A percentile compares a stretch with the other conserved stretches of the same genome.
Conservation (phyloP, 2,329 filamentous ascomycete species). For the Calonectria leucothoes region DNA sequence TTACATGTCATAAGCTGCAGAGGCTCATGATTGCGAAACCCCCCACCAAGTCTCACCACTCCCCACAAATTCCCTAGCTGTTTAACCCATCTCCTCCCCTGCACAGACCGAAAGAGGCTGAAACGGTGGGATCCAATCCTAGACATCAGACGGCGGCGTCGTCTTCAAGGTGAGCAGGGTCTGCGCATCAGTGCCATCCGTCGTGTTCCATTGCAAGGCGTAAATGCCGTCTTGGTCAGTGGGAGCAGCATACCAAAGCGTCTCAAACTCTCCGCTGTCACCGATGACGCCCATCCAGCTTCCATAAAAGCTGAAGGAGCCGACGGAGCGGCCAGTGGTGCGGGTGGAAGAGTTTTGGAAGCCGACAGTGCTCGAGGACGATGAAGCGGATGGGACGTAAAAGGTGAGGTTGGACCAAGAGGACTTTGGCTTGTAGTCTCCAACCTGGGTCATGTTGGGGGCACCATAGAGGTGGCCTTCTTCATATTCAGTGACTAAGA, state of each 20-base stretch:
- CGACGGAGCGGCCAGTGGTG: not conserved
- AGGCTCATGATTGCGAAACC: not conserved
- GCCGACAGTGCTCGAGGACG: constrained; percentile 17
- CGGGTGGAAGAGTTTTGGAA: not conserved
- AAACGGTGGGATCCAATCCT: not conserved
- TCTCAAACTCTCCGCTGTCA: not conserved
- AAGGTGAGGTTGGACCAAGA: constrained; percentile 21
- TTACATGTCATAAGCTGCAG: not conserved
- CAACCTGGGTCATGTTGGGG: constrained; percentile 17
- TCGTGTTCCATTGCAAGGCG: constrained; percentile 20
- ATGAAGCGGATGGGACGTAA: constrained; percentile 10
- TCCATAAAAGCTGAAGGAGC: constrained; percentile 19
- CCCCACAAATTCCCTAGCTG: not conserved
- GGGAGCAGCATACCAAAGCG: constrained; percentile 20
- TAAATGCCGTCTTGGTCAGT: constrained; percentile 12
- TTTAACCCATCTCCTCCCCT: not conserved
- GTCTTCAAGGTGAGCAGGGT: constrained; percentile 14
- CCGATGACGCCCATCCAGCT: not conserved
- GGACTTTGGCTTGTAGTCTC: not conserved
- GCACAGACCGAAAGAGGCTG: not conserved
- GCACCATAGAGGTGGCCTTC: not conserved
- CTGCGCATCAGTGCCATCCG: not conserved
- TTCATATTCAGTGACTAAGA: not conserved
- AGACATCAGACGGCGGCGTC: constrained; percentile 5
- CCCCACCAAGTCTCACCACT: not conserved